These are phyloP conservation scores for Mycena rosella DNA, from an alignment of 768 basidiomycete genomes.

Conservation along the genomic window DNA sequence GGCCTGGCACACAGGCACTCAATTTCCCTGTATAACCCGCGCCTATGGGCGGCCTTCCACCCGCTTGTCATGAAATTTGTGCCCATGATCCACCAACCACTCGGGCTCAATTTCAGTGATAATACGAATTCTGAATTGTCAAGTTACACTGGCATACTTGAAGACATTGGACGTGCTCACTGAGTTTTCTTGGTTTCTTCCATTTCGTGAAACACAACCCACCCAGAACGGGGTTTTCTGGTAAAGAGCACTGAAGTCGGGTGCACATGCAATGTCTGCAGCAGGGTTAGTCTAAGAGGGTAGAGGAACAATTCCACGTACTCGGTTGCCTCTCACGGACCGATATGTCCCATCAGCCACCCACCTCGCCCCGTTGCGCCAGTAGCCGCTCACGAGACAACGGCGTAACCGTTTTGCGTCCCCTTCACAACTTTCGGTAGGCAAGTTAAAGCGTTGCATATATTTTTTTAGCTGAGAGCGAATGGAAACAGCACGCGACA, in stretches of 20 bases:
- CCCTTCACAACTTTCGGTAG: slow-evolving; percentile 88
- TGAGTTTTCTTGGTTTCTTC: slow-evolving; percentile 97
- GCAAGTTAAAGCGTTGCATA: slow-evolving; percentile 89
- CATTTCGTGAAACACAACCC: slow-evolving; percentile 96
- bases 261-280: slow-evolving; percentile 87
- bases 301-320: slow-evolving; percentile 47
- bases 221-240: slow-evolving; percentile 88
- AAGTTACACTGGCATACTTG: slow-evolving; percentile 19
- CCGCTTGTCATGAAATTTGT: slow-evolving; percentile 32
- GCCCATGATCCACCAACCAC: slow-evolving; percentile 65
- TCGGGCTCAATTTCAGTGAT: slow-evolving; percentile 96
- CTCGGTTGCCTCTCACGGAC: slow-evolving; percentile 88
- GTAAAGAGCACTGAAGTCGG: slow-evolving; percentile 96
- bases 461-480: slow-evolving; percentile 96
- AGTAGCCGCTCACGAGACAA: slow-evolving; percentile 94
- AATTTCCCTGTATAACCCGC: too few species aligned
- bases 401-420: slow-evolving; percentile 86
- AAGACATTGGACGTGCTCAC: slow-evolving; percentile 57
- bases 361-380: slow-evolving; percentile 94
- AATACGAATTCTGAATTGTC: slow-evolving; percentile 79
- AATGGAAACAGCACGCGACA: slow-evolving; percentile 95
- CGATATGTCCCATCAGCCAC: slow-evolving; percentile 94
- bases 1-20: too few species aligned
- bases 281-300: not conserved
- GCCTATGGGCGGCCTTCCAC: slow-evolving; percentile 10